These are phyloP conservation scores for Puya raimondii DNA, from an alignment of 176 grass and related monocot genomes.

Conservation along the genomic window DNA sequence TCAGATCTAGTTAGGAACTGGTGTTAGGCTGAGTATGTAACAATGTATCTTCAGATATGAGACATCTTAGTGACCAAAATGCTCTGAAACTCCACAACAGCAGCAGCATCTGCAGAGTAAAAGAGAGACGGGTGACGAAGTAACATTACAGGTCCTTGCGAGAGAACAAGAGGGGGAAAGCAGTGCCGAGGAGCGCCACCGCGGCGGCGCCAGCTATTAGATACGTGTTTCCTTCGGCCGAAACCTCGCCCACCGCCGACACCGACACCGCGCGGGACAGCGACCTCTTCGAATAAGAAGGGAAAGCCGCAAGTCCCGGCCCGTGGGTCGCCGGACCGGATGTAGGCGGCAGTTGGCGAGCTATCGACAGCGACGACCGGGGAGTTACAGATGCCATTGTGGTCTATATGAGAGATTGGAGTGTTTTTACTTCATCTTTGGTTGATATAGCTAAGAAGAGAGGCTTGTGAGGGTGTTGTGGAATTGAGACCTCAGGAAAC, in stretches of 20 bases:
- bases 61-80: too few relatives aligned
- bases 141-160: constrained; percentile 63
- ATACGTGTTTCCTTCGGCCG: constrained; percentile 61
- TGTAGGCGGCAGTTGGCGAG: neutral
- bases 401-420: neutral
- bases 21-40: too few relatives aligned
- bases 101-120: neutral
- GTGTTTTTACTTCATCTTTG: too few relatives aligned
- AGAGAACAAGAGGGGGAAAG: constrained; percentile 82
- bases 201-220: constrained; percentile 84
- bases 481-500: neutral
- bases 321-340: neutral
- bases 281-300: neutral
- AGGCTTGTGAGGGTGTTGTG: neutral
- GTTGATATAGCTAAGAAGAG: neutral
- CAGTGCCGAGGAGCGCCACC: constrained; percentile 69
- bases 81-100: too few relatives aligned
- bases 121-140: neutral
- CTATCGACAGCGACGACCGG: neutral
- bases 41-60: too few relatives aligned
- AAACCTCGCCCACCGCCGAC: constrained; percentile 55
- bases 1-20: too few relatives aligned
- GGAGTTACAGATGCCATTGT: neutral
- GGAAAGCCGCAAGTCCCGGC: neutral
- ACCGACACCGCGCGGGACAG: constrained; percentile 25